Base-by-base conservation (phyloP, 129 eudicot species). In the Apium graveolens region DNA sequence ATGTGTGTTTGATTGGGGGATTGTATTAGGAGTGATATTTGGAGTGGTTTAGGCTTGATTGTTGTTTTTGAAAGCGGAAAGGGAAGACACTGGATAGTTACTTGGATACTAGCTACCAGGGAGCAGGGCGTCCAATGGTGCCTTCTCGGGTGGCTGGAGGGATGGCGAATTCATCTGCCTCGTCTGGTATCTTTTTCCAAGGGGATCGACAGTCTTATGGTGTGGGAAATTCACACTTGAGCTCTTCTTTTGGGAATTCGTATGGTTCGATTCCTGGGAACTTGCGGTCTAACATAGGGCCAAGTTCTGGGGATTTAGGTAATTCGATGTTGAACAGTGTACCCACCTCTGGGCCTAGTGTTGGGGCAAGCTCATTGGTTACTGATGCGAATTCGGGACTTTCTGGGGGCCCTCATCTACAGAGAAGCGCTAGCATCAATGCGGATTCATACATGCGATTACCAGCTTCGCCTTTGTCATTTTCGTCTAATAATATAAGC, bases 361-460 rank as follows among this genome's bases (percentile, higher is more conserved):
- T 90, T 75, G 96, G 97, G 71, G 98, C 97, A 42, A 96, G 97
- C 82, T 96, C 99, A 60, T 81, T 92, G 82, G 97, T 96, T 5
- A 92, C 99, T 76, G 97, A 92, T 90, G 97, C 99, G 75, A 96
- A 92, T 80, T 95, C 98, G 5, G 97, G 88, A 29, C 91, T 95
- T 81, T 95, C 96, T 51, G 97, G 96, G 35, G 98, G 97, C 24
- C 97, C 93, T 29, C 93, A 83, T 76, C 83, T 96, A 12, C 99
- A 96, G 78, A 87, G 97, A 92, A 89, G 93, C 70, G 91, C 97
- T 16, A 96, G 99, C 84, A 83, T 94, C 41, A 96, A 96, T 78
- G 86, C 83, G 9, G 99, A 96, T 35, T 96, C 97, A 17, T 89
- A 90, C 79, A 83, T 86, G 94, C 88, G 99, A 3, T 83, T 92